Conservation (phyloP, 805 yeast species). For the Pichia gijzeniarum region DNA sequence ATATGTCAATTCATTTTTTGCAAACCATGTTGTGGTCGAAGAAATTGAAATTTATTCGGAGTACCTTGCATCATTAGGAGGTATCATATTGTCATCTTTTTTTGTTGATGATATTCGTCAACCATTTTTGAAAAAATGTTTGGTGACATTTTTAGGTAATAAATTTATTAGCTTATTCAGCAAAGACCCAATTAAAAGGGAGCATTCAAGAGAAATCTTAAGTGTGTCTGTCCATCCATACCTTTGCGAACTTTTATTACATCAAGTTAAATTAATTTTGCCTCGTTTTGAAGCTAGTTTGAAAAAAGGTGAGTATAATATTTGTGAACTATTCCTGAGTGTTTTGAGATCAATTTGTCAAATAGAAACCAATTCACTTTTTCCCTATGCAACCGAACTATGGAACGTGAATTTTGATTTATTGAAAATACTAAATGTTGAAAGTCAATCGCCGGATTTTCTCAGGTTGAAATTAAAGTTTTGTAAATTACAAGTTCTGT, state of each 20-base stretch:
- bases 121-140: slow-evolving; percentile 21
- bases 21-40: slow-evolving; percentile 6
- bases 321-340: slow-evolving; percentile 26
- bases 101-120: slow-evolving; percentile 24
- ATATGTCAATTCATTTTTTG: slow-evolving; percentile 7
- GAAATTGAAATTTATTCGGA: slow-evolving; percentile 53
- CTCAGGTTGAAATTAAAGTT: slow-evolving; percentile 27
- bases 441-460: slow-evolving; percentile 20
- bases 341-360: slow-evolving; percentile 26
- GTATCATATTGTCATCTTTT: slow-evolving; percentile 43
- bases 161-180: slow-evolving; percentile 23
- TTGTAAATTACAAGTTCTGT: slow-evolving; percentile 27
- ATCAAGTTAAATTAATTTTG: slow-evolving; percentile 18
- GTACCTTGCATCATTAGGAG: slow-evolving; percentile 62
- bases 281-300: slow-evolving; percentile 23
- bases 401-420: slow-evolving; percentile 24
- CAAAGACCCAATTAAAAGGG: slow-evolving; percentile 40
- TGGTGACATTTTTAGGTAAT: slow-evolving; percentile 23
- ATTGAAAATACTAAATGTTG: slow-evolving; percentile 19
- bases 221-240: slow-evolving; percentile 43
- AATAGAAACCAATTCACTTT: slow-evolving; percentile 23
- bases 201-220: slow-evolving; percentile 65
- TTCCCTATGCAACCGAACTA: slow-evolving; percentile 22
- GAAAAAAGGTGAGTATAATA: slow-evolving; percentile 18
- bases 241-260: slow-evolving; percentile 22